Evolutionary conservation across 768 basidiomycete species (phyloP), one percentile per base, ranked within the genome.

Genomic region (Wakefieldia striispora): DNA sequence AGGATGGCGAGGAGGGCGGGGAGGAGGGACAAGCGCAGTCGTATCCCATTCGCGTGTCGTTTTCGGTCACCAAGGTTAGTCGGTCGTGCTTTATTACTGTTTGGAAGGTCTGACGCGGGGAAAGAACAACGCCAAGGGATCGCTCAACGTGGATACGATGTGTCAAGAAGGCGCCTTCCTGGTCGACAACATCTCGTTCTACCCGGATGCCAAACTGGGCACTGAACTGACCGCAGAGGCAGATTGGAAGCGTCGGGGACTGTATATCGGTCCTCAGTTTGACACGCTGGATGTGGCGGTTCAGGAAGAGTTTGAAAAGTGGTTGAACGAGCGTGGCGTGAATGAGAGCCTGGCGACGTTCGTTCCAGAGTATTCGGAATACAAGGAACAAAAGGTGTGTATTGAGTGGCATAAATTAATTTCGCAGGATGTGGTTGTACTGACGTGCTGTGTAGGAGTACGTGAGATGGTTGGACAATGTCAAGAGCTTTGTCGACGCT

Each of bases 231-330:
- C 83, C 12, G 85, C 90, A 7, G 93, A 98, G 55, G 87, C 89
- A 8, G 94, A 97, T 72, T 97, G 91, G 92, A 88, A 87, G 66
- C 83, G 95, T 40, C 81, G 94, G 17, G 92, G 89, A 2, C 72
- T 89, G 56, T 98, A 97, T 76, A 83, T 95, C 64, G 95, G 95
- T 1, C 95, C 95, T 44, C 84, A 88, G 75, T 98, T 97, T 61
- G 91, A 94, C 50, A 88, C 91, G 41, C 83, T 98, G 38, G 95
- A 98, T 63, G 77, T 84, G 37, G 65, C 70, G 2, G 82, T 99
- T 16, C 95, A 98, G 70, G 87, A 93, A 57, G 88, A 91, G 67
- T 93, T 98, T 65, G 91, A 95, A 63, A 79, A 80, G 64, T 98
- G 78, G 79, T 71, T 99, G 49, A 79, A 83, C 56, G 95, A 97